Evolutionary conservation across 257 asterid genomes (phyloP).

Genomic region (Jasminum sambac): DNA sequence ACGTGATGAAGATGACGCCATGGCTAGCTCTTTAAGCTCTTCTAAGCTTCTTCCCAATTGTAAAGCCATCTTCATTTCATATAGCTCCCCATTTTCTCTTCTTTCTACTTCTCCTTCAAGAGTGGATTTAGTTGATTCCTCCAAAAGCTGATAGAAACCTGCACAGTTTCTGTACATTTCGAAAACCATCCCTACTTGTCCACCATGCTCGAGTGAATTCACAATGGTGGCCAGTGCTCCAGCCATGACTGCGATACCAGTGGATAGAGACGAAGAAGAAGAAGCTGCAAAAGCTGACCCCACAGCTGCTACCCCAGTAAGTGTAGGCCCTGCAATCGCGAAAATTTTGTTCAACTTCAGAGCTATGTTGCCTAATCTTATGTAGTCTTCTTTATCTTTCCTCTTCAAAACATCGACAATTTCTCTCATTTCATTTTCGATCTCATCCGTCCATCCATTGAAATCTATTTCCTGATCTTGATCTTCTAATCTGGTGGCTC

Average conservation of each 20-base stretch:
- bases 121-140: conserved; percentile 24
- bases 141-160: conserved; percentile 31
- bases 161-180: conserved; percentile 35
- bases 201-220: conserved; percentile 34
- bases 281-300: conserved; percentile 22
- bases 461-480: background rate
- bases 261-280: background rate
- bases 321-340: conserved; percentile 24
- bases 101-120: background rate
- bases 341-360: conserved; percentile 25
- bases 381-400: conserved; percentile 26
- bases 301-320: conserved; percentile 17
- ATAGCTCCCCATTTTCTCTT: conserved; percentile 26
- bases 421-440: conserved; percentile 27
- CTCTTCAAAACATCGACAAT: conserved; percentile 12
- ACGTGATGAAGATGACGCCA: conserved; percentile 20
- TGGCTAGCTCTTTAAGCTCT: conserved; percentile 24
- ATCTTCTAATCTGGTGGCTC: background rate
- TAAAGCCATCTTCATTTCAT: conserved; percentile 30
- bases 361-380: conserved; percentile 28
- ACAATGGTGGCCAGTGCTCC: conserved; percentile 27
- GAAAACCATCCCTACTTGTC: conserved; percentile 36
- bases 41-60: conserved; percentile 32
- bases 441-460: conserved; percentile 14
- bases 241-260: conserved; percentile 21